Base-by-base conservation (phyloP, 345 rosid species). In the Hibiscus mutabilis region DNA sequence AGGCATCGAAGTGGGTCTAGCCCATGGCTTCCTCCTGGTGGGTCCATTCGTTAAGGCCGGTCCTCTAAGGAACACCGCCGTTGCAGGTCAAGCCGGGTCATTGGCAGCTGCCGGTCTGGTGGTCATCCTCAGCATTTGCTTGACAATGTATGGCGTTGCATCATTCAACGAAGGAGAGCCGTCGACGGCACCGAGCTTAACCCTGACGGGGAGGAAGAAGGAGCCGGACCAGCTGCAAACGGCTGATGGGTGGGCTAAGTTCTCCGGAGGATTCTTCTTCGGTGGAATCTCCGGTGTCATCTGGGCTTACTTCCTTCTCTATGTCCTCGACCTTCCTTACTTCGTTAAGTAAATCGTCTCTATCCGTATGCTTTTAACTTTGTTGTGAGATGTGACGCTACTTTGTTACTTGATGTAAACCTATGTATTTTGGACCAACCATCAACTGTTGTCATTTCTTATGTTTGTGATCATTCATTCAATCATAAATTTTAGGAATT, bases 221-320 rank as follows among this genome's bases (percentile, higher is more conserved):
- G 84, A 75, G 81, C 96, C 98, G 24, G 96, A 94, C 70, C 93
- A 85, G 86, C 70, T 94, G 80, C 98, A 94, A 80, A 94, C 98
- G 0, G 91, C 98, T 0, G 96, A 94, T 4, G 98, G 98, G 16
- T 94, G 98, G 98, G 86, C 92, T 42, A 89, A 94, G 85, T 94
- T 94, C 86, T 79, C 75, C 3, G 97, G 96, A 35, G 97, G 98
- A 47, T 94, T 94, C 91, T 91, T 91, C 82, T 91, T 94, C 57
- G 98, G 97, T 29, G 98, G 98, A 15, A 85, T 94, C 74, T 91
- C 97, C 24, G 98, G 97, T 44, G 97, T 94, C 72, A 74, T 76
- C 66, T 91, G 98, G 98, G 98, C 98, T 51, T 94, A 85, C 69
- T 90, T 90, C 79, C 96, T 94, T 33, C 92, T 94, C 75, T 91